Evolutionary conservation across 192 early-diverging fungal genomes (phyloP).

Genomic region (Rhizophagus clarus): DNA sequence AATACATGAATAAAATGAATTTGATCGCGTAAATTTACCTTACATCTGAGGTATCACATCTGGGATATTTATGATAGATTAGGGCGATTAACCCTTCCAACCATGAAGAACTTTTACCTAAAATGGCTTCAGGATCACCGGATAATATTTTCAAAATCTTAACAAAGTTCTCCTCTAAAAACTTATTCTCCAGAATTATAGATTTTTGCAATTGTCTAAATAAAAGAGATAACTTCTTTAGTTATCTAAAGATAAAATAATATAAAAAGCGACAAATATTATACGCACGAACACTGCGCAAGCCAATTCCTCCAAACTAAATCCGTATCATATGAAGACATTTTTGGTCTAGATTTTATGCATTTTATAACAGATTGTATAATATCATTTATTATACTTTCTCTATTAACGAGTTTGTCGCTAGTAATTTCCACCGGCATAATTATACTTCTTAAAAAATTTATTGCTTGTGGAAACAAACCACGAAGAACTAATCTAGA

Average conservation of each 20-base stretch:
- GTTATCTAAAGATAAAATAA: too few relatives aligned
- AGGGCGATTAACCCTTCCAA: background rate
- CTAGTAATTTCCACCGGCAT: background rate
- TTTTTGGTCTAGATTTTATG: background rate
- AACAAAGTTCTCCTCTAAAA: background rate
- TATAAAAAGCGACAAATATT: background rate
- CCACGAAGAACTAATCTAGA: slow-evolving; percentile 1
- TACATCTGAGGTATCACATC: background rate
- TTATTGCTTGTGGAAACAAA: background rate
- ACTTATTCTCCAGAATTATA: background rate
- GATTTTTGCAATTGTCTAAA: background rate
- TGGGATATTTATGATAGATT: background rate
- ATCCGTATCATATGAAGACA: background rate
- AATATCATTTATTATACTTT: background rate
- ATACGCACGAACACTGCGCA: background rate
- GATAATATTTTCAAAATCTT: background rate
- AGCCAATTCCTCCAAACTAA: background rate
- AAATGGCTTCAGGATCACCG: background rate
- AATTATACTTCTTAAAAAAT: background rate
- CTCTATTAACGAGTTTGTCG: background rate
- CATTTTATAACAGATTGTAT: background rate
- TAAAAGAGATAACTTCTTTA: background rate
- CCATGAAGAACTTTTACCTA: background rate
- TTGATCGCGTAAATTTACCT: background rate
- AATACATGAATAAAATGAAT: background rate